These are phyloP conservation scores for Encephalitozoon cuniculi DNA, from an alignment of 371 early-diverging fungal species.

Conservation along the genomic window DNA sequence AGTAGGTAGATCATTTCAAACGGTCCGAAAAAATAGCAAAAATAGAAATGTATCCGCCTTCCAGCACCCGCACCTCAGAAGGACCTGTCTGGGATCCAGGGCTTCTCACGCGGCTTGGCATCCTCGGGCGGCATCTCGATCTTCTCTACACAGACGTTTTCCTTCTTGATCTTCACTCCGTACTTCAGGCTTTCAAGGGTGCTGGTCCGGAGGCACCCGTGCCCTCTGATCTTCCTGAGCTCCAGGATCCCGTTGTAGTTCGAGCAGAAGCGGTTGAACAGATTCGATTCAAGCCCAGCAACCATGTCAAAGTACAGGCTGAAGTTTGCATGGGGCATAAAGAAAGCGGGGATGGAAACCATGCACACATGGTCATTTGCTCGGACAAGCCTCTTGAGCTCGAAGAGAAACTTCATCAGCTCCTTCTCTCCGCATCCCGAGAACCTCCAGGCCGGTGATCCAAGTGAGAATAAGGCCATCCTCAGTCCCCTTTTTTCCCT, in stretches of 20 bases:
- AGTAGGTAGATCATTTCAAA: constrained; percentile 62
- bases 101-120: neutral
- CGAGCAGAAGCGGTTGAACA: constrained; percentile 11
- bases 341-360: constrained; percentile 18
- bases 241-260: constrained; percentile 22
- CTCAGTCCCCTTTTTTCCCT: neutral
- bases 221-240: constrained; percentile 1
- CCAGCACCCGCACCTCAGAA: neutral
- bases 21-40: constrained; percentile 15
- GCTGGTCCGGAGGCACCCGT: neutral
- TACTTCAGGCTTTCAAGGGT: constrained; percentile 8
- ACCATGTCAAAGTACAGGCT: constrained; percentile 24
- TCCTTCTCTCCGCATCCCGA: neutral
- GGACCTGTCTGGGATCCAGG: neutral
- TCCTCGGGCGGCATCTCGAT: constrained; percentile 35
- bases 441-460: constrained; percentile 4
- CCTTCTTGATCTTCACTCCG: constrained; percentile 22
- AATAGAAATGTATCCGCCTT: neutral
- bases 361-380: constrained; percentile 7
- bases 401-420: neutral
- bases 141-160: constrained; percentile 4
- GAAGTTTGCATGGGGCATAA: neutral
- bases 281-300: constrained; percentile 10
- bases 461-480: constrained; percentile 13
- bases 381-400: neutral